These are phyloP conservation scores for Alternaria solani DNA, from an alignment of 2,329 filamentous ascomycete species.

Conservation along the genomic window DNA sequence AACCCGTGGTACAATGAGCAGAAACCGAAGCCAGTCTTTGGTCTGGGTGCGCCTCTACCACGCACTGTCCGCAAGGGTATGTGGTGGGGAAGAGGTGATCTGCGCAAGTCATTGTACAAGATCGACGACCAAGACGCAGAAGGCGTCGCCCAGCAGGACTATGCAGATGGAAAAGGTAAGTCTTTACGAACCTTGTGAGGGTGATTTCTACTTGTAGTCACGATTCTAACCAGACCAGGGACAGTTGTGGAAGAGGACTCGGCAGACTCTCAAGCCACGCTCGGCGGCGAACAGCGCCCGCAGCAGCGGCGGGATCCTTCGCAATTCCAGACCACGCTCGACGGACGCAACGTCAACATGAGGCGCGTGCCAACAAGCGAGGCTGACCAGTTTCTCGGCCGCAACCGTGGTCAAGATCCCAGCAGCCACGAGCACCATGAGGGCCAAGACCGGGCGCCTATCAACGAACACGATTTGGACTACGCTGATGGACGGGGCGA, in stretches of 20 bases:
- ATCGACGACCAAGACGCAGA: conserved; percentile 23
- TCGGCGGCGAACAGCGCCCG: not conserved
- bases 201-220: not conserved
- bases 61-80: conserved; percentile 63
- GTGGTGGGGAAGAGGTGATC: conserved; percentile 55
- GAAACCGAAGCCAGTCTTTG: conserved; percentile 62
- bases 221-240: conserved; percentile 1
- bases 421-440: conserved; percentile 13
- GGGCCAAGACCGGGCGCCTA: conserved; percentile 26
- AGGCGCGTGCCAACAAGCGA: conserved; percentile 20
- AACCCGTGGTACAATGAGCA: conserved; percentile 65
- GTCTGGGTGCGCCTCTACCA: conserved; percentile 62
- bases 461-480: conserved; percentile 33
- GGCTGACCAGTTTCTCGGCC: conserved; percentile 16
- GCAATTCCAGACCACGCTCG: conserved; percentile 19
- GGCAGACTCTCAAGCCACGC: conserved; percentile 21
- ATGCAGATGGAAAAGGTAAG: conserved; percentile 25
- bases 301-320: conserved; percentile 4
- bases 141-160: conserved; percentile 30
- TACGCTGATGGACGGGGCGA: conserved; percentile 20
- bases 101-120: conserved; percentile 49
- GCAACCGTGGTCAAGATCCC: not conserved
- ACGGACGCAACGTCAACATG: conserved; percentile 27
- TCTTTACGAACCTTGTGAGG: not conserved
- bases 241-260: conserved; percentile 23